Conservation (phyloP, 1,139 yeast species). For the Blastobotrys raffinosifermentans region DNA sequence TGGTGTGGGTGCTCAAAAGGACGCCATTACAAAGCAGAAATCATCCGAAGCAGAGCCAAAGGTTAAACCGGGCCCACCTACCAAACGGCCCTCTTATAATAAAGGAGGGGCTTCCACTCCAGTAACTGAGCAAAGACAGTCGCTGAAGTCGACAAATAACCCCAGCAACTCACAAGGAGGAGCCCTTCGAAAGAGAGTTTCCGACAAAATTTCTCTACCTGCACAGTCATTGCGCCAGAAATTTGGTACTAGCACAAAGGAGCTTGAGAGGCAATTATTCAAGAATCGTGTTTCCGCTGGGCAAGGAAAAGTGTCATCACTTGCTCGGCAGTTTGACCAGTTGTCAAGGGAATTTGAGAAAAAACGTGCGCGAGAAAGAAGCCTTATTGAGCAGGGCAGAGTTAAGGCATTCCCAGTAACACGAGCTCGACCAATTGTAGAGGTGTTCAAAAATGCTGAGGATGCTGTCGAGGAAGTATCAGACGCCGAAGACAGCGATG, state of each 20-base stretch:
- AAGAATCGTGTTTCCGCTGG: conserved; percentile 4
- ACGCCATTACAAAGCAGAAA: too few relatives aligned
- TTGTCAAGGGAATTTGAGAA: conserved; percentile 79
- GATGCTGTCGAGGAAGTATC: conserved; percentile 63
- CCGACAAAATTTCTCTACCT: conserved; percentile 18
- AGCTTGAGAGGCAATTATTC: conserved; percentile 28
- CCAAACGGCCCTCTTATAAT: too few relatives aligned
- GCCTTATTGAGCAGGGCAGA: conserved; percentile 53
- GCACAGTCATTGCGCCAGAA: conserved; percentile 18
- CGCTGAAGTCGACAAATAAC: too few relatives aligned
- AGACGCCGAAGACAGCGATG: background rate
- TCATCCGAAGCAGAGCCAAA: too few relatives aligned
- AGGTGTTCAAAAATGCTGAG: conserved; percentile 79
- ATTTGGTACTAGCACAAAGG: conserved; percentile 26
- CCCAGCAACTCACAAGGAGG: background rate
- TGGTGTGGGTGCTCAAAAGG: too few relatives aligned
- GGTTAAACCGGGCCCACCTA: too few relatives aligned
- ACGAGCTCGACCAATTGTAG: conserved; percentile 81
- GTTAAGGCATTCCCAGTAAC: conserved; percentile 72
- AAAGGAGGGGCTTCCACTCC: too few relatives aligned
- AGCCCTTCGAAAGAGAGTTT: conserved; percentile 17
- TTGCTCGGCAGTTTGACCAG: conserved; percentile 63
- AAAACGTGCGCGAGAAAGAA: conserved; percentile 76
- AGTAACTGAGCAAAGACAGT: too few relatives aligned
- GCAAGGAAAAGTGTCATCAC: conserved; percentile 32